Conservation (phyloP, 495 filamentous ascomycete species). For the Penicillium nucicola region DNA sequence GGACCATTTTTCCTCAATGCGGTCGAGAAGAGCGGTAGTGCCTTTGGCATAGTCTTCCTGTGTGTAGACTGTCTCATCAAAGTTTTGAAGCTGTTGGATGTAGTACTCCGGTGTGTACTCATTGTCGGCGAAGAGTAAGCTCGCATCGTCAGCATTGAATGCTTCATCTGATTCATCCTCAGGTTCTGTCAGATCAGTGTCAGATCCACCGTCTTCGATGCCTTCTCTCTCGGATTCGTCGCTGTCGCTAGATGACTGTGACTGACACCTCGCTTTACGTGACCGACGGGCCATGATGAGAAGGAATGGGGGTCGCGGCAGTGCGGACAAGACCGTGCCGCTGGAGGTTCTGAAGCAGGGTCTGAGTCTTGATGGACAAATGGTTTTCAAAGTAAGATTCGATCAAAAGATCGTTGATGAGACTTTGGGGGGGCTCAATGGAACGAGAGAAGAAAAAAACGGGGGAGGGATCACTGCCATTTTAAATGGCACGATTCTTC, state of each 20-base stretch:
- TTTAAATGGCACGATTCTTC: constrained; percentile 3
- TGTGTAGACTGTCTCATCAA: constrained; percentile 31
- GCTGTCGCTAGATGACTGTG: constrained; percentile 11
- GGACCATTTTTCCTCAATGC: constrained; percentile 19
- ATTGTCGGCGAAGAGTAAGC: constrained; percentile 26
- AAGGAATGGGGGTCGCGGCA: background rate
- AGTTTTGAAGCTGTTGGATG: constrained; percentile 29
- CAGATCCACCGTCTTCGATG: constrained; percentile 10
- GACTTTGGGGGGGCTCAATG: no score
- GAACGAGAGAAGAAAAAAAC: background rate
- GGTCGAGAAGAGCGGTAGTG: constrained; percentile 26
- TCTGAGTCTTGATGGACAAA: no score
- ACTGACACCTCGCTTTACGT: constrained; percentile 5
- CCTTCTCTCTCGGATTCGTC: constrained; percentile 18
- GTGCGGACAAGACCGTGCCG: no score
- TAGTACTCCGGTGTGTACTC: constrained; percentile 35
- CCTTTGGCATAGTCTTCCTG: constrained; percentile 33
- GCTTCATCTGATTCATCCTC: constrained; percentile 15
- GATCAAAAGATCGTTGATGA: no score
- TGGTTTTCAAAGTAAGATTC: no score
- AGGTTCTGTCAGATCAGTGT: constrained; percentile 20
- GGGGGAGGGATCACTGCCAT: constrained; percentile 1
- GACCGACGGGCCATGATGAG: constrained; percentile 15
- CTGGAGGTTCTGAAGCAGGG: no score
- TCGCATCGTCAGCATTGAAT: constrained; percentile 13